Evolutionary conservation across 441 rosid species (phyloP).

Genomic region (Pelargonium citronellum): DNA sequence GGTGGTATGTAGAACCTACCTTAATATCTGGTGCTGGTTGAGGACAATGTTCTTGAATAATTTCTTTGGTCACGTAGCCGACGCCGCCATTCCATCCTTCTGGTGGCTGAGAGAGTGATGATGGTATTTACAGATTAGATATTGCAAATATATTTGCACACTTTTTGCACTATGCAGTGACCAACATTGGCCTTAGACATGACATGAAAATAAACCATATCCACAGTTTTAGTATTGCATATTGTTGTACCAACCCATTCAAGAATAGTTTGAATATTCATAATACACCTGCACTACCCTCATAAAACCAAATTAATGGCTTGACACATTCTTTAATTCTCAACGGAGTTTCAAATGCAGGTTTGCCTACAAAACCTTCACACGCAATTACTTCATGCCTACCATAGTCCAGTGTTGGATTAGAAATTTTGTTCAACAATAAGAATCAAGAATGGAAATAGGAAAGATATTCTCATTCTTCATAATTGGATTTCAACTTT

Average conservation of each 20-base stretch:
- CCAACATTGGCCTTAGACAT: neutral
- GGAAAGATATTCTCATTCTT: too few relatives aligned
- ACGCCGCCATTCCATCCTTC: constrained; percentile 60
- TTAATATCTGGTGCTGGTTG: constrained; percentile 42
- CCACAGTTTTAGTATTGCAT: neutral
- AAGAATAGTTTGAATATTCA: too few relatives aligned
- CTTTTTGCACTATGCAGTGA: neutral
- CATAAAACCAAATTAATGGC: neutral
- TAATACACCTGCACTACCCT: neutral
- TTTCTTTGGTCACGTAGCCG: constrained; percentile 57
- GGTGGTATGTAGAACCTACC: constrained; percentile 24
- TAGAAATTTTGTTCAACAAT: too few relatives aligned
- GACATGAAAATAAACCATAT: neutral
- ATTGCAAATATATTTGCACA: too few relatives aligned
- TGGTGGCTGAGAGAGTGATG: constrained; percentile 39
- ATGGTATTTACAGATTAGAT: neutral
- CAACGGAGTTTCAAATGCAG: too few relatives aligned
- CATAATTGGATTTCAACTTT: too few relatives aligned
- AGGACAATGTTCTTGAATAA: constrained; percentile 50
- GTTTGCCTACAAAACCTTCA: too few relatives aligned
- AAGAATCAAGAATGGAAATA: too few relatives aligned
- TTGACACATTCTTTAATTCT: too few relatives aligned
- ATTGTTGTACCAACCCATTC: neutral
- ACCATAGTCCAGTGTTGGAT: too few relatives aligned
- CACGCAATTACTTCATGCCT: too few relatives aligned